Evolutionary conservation across 768 basidiomycete species (phyloP).

Genomic region (Boletus vinaceobasis): DNA sequence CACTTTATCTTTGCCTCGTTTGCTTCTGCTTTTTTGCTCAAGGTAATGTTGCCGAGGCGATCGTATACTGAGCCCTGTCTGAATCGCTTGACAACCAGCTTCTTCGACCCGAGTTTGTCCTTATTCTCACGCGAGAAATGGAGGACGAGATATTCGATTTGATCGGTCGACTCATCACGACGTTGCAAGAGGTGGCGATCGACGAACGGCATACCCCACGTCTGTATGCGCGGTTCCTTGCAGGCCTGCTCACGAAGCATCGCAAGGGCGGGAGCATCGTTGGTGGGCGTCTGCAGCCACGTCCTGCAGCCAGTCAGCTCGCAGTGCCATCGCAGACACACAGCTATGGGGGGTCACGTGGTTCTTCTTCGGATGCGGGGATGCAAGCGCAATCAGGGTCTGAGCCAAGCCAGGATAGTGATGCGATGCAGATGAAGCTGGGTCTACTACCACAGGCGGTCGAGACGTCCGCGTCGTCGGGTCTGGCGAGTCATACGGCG

Average conservation of each 20-base stretch:
- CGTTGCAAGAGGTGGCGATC: slow-evolving; percentile 69
- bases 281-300: slow-evolving; percentile 50
- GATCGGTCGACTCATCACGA: slow-evolving; percentile 70
- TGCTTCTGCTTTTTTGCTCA: slow-evolving; percentile 79
- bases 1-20: slow-evolving; percentile 80
- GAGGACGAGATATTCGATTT: slow-evolving; percentile 70
- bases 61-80: neutral
- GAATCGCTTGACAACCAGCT: slow-evolving; percentile 38
- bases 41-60: slow-evolving; percentile 40
- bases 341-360: slow-evolving; percentile 25
- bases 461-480: neutral
- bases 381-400: slow-evolving; percentile 11
- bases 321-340: slow-evolving; percentile 10
- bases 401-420: slow-evolving; percentile 17
- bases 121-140: slow-evolving; percentile 52
- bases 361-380: slow-evolving; percentile 26
- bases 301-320: slow-evolving; percentile 43
- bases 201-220: slow-evolving; percentile 81
- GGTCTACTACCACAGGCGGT: neutral
- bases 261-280: slow-evolving; percentile 61
- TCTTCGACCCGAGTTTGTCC: slow-evolving; percentile 70
- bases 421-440: slow-evolving; percentile 33
- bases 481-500: neutral
- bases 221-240: slow-evolving; percentile 76
- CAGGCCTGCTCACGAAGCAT: slow-evolving; percentile 64